Conservation (phyloP, 371 early-diverging fungal genomes). For the Mucor racemosus region DNA sequence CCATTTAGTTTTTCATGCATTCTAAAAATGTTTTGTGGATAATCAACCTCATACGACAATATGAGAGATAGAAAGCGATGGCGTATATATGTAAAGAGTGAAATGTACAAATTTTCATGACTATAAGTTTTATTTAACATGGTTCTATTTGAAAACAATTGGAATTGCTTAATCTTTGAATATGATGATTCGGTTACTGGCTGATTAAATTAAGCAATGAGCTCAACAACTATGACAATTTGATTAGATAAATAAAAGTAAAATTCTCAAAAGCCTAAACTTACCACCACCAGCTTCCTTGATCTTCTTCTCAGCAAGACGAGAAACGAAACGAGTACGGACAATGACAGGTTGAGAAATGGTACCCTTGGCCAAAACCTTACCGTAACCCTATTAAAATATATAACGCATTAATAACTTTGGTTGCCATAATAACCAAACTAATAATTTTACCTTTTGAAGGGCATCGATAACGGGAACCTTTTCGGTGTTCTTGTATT, state of each 20-base stretch:
- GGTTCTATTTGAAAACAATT: conserved; percentile 7
- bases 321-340: conserved; percentile 95
- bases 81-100: not conserved
- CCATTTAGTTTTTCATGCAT: too few relatives aligned
- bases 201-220: conserved; percentile 27
- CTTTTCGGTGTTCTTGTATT: conserved; percentile 87
- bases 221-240: conserved; percentile 28
- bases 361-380: conserved; percentile 96
- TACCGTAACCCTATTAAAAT: conserved; percentile 82
- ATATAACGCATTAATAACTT: not conserved
- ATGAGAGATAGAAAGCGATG: too few relatives aligned
- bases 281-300: conserved; percentile 94
- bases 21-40: too few relatives aligned
- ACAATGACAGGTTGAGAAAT: conserved; percentile 97
- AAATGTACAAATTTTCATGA: conserved; percentile 9
- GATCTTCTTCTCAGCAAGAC: conserved; percentile 98
- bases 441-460: conserved; percentile 55
- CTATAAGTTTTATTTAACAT: not conserved
- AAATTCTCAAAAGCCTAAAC: not conserved
- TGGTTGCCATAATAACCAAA: too few relatives aligned
- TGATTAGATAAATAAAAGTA: not conserved
- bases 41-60: too few relatives aligned
- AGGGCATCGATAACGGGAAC: conserved; percentile 95
- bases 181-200: not conserved
- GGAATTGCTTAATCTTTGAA: not conserved